These are phyloP conservation scores for Boechera retrofracta DNA, from an alignment of 345 rosid species.

Conservation along the genomic window DNA sequence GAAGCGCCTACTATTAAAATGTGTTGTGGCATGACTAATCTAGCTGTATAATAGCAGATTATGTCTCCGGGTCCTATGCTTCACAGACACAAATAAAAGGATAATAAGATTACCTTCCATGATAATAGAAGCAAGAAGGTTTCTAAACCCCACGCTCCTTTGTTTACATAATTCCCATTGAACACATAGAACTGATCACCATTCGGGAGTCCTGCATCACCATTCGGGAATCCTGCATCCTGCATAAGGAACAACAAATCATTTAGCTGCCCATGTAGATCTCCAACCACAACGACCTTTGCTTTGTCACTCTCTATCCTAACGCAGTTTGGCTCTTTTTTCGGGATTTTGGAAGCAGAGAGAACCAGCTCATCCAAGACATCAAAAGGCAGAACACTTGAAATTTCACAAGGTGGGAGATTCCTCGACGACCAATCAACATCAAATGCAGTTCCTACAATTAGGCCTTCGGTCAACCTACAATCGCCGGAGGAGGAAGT, in stretches of 20 bases:
- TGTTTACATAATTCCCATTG: conserved; percentile 46
- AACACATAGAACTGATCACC: conserved; percentile 49
- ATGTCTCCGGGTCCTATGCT: neutral
- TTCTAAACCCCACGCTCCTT: conserved; percentile 51
- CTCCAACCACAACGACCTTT: conserved; percentile 49
- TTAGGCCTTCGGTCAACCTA: too few species aligned
- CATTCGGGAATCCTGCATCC: conserved; percentile 48
- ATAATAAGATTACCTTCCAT: conserved; percentile 43
- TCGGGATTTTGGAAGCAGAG: conserved; percentile 45
- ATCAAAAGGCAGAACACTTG: conserved; percentile 42
- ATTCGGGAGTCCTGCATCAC: conserved; percentile 46
- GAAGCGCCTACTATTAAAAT: neutral
- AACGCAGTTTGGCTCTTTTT: conserved; percentile 47
- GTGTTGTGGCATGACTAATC: neutral
- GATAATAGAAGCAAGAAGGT: conserved; percentile 46
- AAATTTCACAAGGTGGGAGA: conserved; percentile 43
- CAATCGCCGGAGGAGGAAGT: too few species aligned
- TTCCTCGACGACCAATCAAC: conserved; percentile 49
- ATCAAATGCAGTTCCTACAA: too few species aligned
- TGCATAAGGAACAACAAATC: conserved; percentile 48
- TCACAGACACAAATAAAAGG: conserved; percentile 3
- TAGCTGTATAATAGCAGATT: neutral
- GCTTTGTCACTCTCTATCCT: conserved; percentile 47
- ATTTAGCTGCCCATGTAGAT: conserved; percentile 50
- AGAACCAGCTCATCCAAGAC: conserved; percentile 44